These are phyloP conservation scores for Diplocarpon rosae DNA, from an alignment of 2,329 filamentous ascomycete genomes.

Conservation along the genomic window DNA sequence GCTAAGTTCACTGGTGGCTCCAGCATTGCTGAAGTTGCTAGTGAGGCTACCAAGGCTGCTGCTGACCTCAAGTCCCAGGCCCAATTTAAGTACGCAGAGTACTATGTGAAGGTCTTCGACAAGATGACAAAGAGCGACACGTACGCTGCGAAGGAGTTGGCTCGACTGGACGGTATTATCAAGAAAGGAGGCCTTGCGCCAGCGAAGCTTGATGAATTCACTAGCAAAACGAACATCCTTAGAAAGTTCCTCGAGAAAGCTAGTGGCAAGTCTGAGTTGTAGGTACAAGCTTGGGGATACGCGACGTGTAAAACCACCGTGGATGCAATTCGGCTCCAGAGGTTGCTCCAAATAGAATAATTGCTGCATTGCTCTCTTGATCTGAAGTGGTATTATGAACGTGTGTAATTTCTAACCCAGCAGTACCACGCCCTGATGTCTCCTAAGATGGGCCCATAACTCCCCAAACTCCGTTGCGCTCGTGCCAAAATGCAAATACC, in stretches of 20 bases:
- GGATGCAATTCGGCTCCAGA: no score
- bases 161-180: constrained; percentile 67
- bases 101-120: constrained; percentile 85
- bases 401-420: neutral
- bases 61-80: constrained; percentile 49
- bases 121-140: constrained; percentile 70
- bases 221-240: constrained; percentile 78
- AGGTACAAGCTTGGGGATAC: constrained; percentile 9
- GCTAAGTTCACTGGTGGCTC: constrained; percentile 55
- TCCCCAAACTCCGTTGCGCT: neutral
- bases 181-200: constrained; percentile 77
- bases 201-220: constrained; percentile 81
- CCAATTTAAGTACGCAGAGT: constrained; percentile 72
- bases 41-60: constrained; percentile 63
- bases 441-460: neutral
- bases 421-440: neutral
- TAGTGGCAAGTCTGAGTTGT: constrained; percentile 47
- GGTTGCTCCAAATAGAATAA: no score
- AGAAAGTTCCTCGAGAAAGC: constrained; percentile 59
- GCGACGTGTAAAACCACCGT: neutral
- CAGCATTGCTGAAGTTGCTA: constrained; percentile 49
- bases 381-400: neutral
- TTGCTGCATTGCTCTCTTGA: no score
- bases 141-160: constrained; percentile 77
- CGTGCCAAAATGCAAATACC: neutral